Percentiles rank a stretch among this genome's conserved stretches.
phyloP scores from a whole-genome alignment of 2,329 filamentous ascomycete species.

The Decorospora gaudefroyi region DNA sequence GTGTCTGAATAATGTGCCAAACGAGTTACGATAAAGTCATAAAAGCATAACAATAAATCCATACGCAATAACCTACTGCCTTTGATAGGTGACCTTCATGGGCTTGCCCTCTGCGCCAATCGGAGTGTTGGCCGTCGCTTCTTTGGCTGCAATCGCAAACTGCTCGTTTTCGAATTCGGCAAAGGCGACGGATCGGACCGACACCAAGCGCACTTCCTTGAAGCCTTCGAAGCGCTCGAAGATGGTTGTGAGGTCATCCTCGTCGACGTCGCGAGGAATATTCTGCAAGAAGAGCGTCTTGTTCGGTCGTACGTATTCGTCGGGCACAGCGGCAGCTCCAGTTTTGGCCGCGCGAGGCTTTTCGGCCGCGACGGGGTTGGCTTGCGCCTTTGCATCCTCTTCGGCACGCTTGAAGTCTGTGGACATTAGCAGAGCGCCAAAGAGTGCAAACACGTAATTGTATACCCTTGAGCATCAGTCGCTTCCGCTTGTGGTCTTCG shows the following conservation, averaged over 20 bases:
- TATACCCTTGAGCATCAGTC: constrained; percentile 86
- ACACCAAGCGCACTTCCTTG: constrained; percentile 87
- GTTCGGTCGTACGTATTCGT: constrained; percentile 97
- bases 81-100: constrained; percentile 96
- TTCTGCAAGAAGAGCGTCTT: constrained; percentile 96
- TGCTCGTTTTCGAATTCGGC: constrained; percentile 93
- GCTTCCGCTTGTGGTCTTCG: constrained; percentile 80
- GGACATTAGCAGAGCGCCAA: constrained; percentile 18
- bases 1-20: constrained; percentile 13
- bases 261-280: constrained; percentile 81
- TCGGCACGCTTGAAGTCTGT: constrained; percentile 77
- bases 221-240: constrained; percentile 94
- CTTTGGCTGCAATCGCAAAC: constrained; percentile 90
- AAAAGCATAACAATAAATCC: constrained; percentile 28
- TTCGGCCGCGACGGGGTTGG: constrained; percentile 62
- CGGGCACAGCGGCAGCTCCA: constrained; percentile 81
- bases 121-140: constrained; percentile 84
- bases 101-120: constrained; percentile 74
- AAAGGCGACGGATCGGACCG: constrained; percentile 88
- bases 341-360: constrained; percentile 65
- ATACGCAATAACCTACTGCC: constrained; percentile 62
- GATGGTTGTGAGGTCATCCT: constrained; percentile 76
- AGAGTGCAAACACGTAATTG: constrained; percentile 40
- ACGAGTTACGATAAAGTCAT: constrained; percentile 31
- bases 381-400: constrained; percentile 77